Evolutionary conservation across 2,329 filamentous ascomycete genomes (phyloP), one percentile per base, ranked within the genome.

Genomic region (Monosporascus sp.): DNA sequence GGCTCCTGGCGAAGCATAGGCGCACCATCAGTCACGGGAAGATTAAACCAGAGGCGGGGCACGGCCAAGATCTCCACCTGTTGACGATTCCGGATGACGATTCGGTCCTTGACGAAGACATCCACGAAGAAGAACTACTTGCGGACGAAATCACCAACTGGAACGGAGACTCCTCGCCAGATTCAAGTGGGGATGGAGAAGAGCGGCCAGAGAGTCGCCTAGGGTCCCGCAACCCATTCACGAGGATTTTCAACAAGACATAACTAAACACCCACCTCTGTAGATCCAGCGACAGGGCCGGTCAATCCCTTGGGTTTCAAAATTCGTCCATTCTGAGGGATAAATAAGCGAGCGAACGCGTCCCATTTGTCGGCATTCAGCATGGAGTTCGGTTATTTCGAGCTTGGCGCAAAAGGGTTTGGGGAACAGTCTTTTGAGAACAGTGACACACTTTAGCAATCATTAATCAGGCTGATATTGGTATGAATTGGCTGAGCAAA

Each of bases 1-100:
- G 74, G 2, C 74, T 81, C 58, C 63, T 80, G 42, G 63, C 68
- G 27, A 78, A 75, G 61, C 70, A 75, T 62, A 75, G 72, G 60
- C 72, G 71, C 36, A 77, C 75, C 18, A 68, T 77, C 52, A 76
- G 68, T 60, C 71, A 78, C 52, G 77, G 77, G 49, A 68, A 69
- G 54, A 73, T 79, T 57, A 67, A 67, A 9, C 68, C 68, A 1
- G 66, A 67, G 36, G 62, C 69, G 42, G 60, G 70, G 47, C 73
- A 70, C 3, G 17, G 25, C 42, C 64, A 71, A 38, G 65, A 68
- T 17, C 14, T 49, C 1, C 55, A 52, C 46, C 38, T 37, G 18
- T 57, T 54, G 11, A 17, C 48, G 24, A 46, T 14, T 15, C 7
- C 20, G 8, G 41, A 15, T 14, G 11, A 15, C 3, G 41, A 25